phyloP scores from a whole-genome alignment of 2,329 filamentous ascomycete species.

The Neonectria sp. region DNA sequence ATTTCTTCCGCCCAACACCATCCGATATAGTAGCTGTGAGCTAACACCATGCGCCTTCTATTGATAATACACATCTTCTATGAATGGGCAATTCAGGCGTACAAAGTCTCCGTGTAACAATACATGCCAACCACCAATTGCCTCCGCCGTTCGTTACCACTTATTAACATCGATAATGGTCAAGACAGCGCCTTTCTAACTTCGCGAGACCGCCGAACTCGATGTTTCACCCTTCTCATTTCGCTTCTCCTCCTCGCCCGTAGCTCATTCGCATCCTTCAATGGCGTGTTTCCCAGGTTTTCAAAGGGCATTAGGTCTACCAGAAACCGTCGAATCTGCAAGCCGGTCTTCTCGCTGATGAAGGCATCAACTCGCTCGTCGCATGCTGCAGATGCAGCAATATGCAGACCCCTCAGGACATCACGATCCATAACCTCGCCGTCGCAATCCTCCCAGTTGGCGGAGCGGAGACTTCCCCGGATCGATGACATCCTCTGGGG shows the following conservation, averaged over 20 bases:
- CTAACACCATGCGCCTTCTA: background rate
- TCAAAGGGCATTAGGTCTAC: constrained; percentile 69
- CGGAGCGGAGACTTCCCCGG: constrained; percentile 39
- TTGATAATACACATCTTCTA: constrained; percentile 22
- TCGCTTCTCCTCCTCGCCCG: constrained; percentile 50
- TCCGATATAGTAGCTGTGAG: background rate
- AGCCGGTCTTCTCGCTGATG: constrained; percentile 66
- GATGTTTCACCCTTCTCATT: constrained; percentile 54
- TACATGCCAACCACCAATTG: constrained; percentile 18
- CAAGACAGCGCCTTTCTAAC: constrained; percentile 34
- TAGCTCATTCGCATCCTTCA: constrained; percentile 44
- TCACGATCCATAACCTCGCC: constrained; percentile 63
- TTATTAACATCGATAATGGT: background rate
- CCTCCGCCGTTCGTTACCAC: background rate
- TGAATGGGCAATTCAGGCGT: constrained; percentile 9
- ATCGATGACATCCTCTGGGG: constrained; percentile 56
- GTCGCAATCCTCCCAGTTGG: constrained; percentile 53
- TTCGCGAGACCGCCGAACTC: constrained; percentile 53
- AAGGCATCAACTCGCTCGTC: constrained; percentile 68
- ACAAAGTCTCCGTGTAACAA: constrained; percentile 18
- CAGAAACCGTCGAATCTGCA: constrained; percentile 68
- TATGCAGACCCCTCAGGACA: constrained; percentile 68
- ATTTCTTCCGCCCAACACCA: background rate
- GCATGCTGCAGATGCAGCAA: constrained; percentile 70
- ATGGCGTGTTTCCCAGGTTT: constrained; percentile 54